Base-by-base conservation (phyloP, 768 basidiomycete species). In the Boletus eberwhitei region DNA sequence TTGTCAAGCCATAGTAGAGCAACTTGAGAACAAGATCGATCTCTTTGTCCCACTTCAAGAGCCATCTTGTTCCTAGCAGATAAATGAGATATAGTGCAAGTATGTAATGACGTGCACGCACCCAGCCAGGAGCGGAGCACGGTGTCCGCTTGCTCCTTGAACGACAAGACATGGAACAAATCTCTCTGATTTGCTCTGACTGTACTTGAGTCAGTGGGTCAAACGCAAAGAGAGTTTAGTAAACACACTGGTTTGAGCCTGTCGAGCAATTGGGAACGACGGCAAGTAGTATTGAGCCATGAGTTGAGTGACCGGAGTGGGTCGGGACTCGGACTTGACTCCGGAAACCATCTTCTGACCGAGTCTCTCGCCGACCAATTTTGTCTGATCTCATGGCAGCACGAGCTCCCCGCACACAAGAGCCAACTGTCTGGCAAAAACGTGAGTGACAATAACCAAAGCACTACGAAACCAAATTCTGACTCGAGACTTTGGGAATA, bases 131-230 rank as follows among this genome's bases (percentile, higher is more conserved):
- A 78, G 41, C 91, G 79, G 26, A 92, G 74, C 6, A 89, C 86
- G 54, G 75, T 80, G 59, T 91, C 89, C 11, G 83, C 75, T 65
- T 93, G 88, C 49, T 90, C 89, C 60, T 81, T 84, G 65, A 94
- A 73, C 7, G 82, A 81, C 31, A 85, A 78, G 40, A 92, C 77
- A 73, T 92, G 88, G 64, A 85, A 88, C 42, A 89, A 59, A 69
- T 94, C 92, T 57, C 92, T 76, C 65, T 93, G 92, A 65, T 90
- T 87, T 36, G 91, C 87, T 55, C 92, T 81, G 66, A 93, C 92
- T 94, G 66, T 8, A 26, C 39, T 55, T 58, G 44, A 8, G 40
- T 58, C 2, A 61, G 52, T 59, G 58, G 39, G 54, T 46, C 31
- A 51, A 14, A 11, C 41, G 21, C 8, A 41, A 6, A 5, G 45